Evolutionary conservation across 2,329 filamentous ascomycete genomes (phyloP), one percentile per base, ranked within the genome.

Genomic region (Penicillium sp.): DNA sequence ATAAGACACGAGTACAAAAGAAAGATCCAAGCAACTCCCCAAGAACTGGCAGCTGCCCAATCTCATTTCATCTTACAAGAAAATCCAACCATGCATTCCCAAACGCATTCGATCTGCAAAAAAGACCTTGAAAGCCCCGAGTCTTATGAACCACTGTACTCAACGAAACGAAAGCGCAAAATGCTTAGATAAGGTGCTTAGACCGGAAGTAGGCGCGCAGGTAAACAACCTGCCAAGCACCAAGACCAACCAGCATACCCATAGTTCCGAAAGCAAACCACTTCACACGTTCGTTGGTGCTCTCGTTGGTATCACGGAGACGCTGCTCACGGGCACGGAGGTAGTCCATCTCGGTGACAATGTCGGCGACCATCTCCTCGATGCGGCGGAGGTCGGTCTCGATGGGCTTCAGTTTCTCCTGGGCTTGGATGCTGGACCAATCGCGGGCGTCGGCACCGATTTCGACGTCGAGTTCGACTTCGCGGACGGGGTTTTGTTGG

Each of bases 291-390:
- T 90, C 95, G 80, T 99, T 99, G 65, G 95, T 99, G 83, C 93
- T 98, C 88, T 99, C 95, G 78, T 99, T 99, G 67, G 95, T 99
- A 80, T 99, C 93, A 75, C 95, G 85, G 68, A 99, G 84, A 82
- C 91, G 96, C 85, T 96, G 92, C 83, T 99, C 95, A 68, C 95
- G 86, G 39, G 77, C 70, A 64, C 95, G 86, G 68, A 99, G 85
- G 79, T 98, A 99, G 64, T 98, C 93, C 93, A 99, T 96, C 83
- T 98, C 93, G 62, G 78, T 78, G 48, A 97, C 93, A 63, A 98
- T 87, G 80, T 98, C 93, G 64, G 82, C 83, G 39, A 96, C 90
- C 73, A 93, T 84, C 79, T 97, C 95, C 76, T 96, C 92, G 71
- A 98, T 90, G 66, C 92, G 87, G 70, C 93, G 88, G 71, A 99